These are phyloP conservation scores for Leptodermis oblonga DNA, from an alignment of 257 asterid genomes.

Conservation along the genomic window DNA sequence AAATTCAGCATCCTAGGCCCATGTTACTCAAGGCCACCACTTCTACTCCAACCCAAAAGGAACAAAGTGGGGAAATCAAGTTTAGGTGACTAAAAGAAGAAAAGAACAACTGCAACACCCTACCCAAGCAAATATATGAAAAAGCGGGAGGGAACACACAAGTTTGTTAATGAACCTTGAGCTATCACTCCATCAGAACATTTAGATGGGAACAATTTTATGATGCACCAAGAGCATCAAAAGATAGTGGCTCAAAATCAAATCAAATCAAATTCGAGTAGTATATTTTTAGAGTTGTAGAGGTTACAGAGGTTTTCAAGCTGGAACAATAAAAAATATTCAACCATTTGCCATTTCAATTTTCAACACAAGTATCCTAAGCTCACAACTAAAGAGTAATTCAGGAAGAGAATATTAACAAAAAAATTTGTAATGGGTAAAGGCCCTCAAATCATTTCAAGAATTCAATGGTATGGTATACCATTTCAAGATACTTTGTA, in stretches of 20 bases:
- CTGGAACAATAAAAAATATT: too few species aligned
- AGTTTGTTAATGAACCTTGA: not conserved
- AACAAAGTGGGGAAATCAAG: too few species aligned
- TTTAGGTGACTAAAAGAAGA: too few species aligned
- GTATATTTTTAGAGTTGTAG: not conserved
- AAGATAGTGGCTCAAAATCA: too few species aligned
- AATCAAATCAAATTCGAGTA: too few species aligned
- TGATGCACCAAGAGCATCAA: not conserved
- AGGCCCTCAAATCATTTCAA: too few species aligned
- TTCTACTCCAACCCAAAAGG: too few species aligned
- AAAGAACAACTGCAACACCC: not conserved
- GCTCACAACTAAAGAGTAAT: too few species aligned
- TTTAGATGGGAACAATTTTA: not conserved
- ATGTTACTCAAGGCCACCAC: not conserved
- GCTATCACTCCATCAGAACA: not conserved
- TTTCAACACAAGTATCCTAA: not conserved
- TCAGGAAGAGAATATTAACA: not conserved
- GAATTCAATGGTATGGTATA: too few species aligned
- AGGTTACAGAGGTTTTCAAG: too few species aligned
- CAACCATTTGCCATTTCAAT: not conserved
- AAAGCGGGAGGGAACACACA: not conserved
- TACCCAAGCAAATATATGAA: not conserved
- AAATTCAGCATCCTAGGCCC: not conserved
- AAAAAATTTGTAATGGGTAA: too few species aligned
- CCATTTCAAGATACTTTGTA: too few species aligned